Conservation (phyloP, 768 basidiomycete genomes). For the Lepiota brunneoincarnata region DNA sequence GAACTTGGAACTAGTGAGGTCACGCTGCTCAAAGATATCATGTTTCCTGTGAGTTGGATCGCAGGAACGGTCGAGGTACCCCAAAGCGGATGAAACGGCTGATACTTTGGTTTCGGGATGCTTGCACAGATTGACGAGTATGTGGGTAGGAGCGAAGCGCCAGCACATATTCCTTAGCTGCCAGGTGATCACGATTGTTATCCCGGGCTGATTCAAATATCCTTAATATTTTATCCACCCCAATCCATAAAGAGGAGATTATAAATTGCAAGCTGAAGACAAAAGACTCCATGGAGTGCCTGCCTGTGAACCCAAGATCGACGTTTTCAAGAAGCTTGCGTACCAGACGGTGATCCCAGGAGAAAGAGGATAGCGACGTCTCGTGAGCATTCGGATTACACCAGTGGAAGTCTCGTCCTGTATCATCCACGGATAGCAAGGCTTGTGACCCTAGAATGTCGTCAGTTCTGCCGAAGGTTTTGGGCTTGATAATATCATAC, state of each 20-base stretch:
- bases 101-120: not conserved
- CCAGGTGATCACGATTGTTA: not conserved
- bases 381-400: conserved; percentile 1
- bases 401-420: not conserved
- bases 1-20: too few species aligned
- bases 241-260: too few species aligned
- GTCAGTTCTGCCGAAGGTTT: conserved; percentile 11
- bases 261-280: too few species aligned
- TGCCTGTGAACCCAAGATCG: too few species aligned
- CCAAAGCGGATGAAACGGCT: not conserved
- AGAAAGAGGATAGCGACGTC: not conserved
- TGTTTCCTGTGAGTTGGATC: not conserved
- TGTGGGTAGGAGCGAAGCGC: not conserved
- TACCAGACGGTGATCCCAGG: not conserved
- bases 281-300: too few species aligned
- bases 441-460: conserved; percentile 2
- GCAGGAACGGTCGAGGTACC: not conserved
- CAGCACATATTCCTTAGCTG: conserved; percentile 1
- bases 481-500: not conserved
- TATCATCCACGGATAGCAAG: not conserved
- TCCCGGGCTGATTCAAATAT: too few species aligned
- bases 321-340: too few species aligned
- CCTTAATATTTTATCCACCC: too few species aligned
- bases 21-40: too few species aligned
- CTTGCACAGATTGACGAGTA: not conserved